Evolutionary conservation across 2,329 filamentous ascomycete species (phyloP).

Genomic region (Metarhizium brunneum): DNA sequence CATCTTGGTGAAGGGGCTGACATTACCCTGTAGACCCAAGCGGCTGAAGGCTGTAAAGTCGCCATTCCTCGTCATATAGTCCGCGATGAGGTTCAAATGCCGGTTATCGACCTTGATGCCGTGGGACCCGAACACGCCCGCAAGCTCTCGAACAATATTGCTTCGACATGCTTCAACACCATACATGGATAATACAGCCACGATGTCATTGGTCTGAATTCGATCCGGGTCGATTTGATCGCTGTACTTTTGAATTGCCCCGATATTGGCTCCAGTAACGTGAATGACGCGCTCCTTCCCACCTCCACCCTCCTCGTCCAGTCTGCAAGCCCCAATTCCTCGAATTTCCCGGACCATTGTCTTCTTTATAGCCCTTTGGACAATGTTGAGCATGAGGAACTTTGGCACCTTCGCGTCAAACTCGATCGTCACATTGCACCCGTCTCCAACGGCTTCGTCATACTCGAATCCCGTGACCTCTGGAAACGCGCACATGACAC

Average conservation of each 20-base stretch:
- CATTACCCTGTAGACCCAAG: constrained; percentile 74
- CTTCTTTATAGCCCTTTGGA: constrained; percentile 69
- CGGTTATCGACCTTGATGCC: constrained; percentile 86
- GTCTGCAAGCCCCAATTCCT: constrained; percentile 63
- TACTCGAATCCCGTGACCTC: constrained; percentile 73
- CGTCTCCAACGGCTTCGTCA: constrained; percentile 62
- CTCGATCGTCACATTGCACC: constrained; percentile 74
- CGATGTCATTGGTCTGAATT: constrained; percentile 88
- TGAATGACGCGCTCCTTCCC: constrained; percentile 48
- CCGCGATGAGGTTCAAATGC: constrained; percentile 90
- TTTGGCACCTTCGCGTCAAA: constrained; percentile 78
- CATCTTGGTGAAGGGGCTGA: constrained; percentile 96
- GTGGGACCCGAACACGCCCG: constrained; percentile 79
- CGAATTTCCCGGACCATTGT: constrained; percentile 82
- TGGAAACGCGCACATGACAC: constrained; percentile 52
- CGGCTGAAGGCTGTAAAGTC: constrained; percentile 88
- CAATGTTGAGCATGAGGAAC: constrained; percentile 83
- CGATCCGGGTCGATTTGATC: constrained; percentile 79
- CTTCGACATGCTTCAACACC: constrained; percentile 88
- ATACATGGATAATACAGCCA: constrained; percentile 73
- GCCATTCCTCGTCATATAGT: constrained; percentile 94
- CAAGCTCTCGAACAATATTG: constrained; percentile 80
- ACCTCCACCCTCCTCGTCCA: constrained; percentile 47
- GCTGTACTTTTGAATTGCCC: constrained; percentile 81
- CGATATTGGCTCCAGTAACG: constrained; percentile 78